Evolutionary conservation across 2,329 filamentous ascomycete species (phyloP), one percentile per base, ranked within the genome.

Genomic region (Trichoderma koningii): DNA sequence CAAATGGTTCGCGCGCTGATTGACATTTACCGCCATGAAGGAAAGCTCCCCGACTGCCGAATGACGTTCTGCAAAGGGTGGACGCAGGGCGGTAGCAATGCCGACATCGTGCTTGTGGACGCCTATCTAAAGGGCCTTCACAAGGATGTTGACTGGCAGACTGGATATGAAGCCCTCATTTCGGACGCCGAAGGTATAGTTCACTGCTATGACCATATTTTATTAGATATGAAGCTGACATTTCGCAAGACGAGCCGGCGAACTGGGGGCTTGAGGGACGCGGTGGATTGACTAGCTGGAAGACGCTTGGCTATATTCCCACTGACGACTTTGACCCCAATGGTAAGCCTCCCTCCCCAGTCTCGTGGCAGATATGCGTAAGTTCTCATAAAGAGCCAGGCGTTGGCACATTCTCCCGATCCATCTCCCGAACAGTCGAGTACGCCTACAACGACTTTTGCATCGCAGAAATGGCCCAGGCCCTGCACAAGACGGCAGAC

Each of bases 391-490:
- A 0, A 4, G 0, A 1, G 12, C 1, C 52, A 62, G 61, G 61
- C 23, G 81, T 82, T 1, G 90, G 90, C 0, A 83, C 87, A 0
- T 83, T 85, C 69, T 90, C 89, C 0, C 85, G 91, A 10, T 88
- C 84, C 63, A 84, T 93, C 28, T 91, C 87, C 1, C 83, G 91
- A 3, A 92, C 89, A 0, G 85, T 93, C 3, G 91, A 93, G 73
- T 93, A 93, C 71, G 88, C 89, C 0, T 93, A 93, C 76, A 85
- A 93, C 69, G 91, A 93, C 76, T 93, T 89, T 69, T 88, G 86
- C 69, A 88, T 91, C 61, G 83, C 86, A 1, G 76, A 83, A 34
- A 81, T 92, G 55, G 88, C 89, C 5, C 78, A 81, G 23, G 82
- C 78, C 0, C 75, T 92, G 19, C 85, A 84, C 12, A 79, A 84